Evolutionary conservation across 2,329 filamentous ascomycete species (phyloP), one percentile per base, ranked within the genome.

Genomic region (Colletotrichum sp.): DNA sequence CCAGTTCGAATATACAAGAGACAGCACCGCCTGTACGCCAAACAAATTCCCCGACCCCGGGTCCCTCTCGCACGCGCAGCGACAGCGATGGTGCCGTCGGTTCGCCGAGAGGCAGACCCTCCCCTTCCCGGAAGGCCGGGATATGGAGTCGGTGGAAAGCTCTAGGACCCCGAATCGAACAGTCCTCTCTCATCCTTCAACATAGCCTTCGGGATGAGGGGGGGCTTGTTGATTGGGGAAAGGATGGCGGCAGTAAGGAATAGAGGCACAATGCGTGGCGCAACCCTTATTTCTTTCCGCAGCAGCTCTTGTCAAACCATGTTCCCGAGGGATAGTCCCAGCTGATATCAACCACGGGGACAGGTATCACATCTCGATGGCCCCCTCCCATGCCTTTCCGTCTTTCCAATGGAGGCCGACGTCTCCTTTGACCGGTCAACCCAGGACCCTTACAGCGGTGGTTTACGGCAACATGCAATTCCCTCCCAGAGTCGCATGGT

Each of bases 71-170:
- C 44, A 21, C 30, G 44, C 44, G 44, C 44, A 52, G 16, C 44
- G 59, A 34, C 63, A 59, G 68, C 62, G 72, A 62, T 59, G 49
- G 28, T 39, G 49, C 67, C 68, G 60, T 67, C 59, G 72, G 36
- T 75, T 75, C 67, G 39, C 63, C 73, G 73, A 72, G 39, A 30
- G 32, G 18, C 34, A 21, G 49, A 18, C 62, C 72, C 63, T 70
- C 68, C 72, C 72, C 63, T 70, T 55, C 72, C 63, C 72, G 69
- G 72, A 12, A 63, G n/a, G 69, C 62, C 68, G 72, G 62, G 68
- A 67, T 62, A 49, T 44, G 68, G 55, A 63, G 26, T 49, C 39
- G 36, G 67, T 34, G 55, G 67, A 44, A 24, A 44, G 44, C 39
- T 60, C 55, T n/a, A 26, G 68, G 55, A 72, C 36, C 63, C 62